phyloP scores from a whole-genome alignment of 2,329 filamentous ascomycete species.

The Neofusicoccum kwambonambiense region DNA sequence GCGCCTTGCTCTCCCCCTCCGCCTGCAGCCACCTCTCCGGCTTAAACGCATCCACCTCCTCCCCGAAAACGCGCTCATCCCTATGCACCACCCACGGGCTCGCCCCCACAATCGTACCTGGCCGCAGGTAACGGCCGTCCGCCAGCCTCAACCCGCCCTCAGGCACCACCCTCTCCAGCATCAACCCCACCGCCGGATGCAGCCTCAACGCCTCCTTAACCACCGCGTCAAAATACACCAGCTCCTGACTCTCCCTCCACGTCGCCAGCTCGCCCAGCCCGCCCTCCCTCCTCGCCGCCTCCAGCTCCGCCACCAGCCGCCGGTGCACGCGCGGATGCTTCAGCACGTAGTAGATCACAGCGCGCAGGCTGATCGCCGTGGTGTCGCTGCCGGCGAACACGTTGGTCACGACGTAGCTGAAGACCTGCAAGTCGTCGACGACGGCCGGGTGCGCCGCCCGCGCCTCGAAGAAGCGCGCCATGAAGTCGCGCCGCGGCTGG shows the following conservation, averaged over 20 bases:
- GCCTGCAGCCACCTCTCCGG: conserved; percentile 9
- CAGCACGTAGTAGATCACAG: conserved; percentile 39
- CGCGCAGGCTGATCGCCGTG: conserved; percentile 36
- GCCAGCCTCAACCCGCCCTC: conserved; percentile 32
- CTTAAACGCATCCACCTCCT: conserved; percentile 5
- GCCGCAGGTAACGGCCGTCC: background rate
- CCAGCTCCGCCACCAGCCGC: conserved; percentile 26
- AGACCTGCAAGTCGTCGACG: conserved; percentile 19
- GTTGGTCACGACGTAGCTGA: conserved; percentile 31
- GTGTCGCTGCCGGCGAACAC: conserved; percentile 39
- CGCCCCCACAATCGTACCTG: conserved; percentile 10
- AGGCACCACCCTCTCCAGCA: conserved; percentile 53
- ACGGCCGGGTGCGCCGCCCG: conserved; percentile 16
- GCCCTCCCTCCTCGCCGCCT: background rate
- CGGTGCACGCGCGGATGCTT: conserved; percentile 24
- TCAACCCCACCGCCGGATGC: conserved; percentile 49
- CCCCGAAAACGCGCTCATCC: background rate
- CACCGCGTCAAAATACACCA: conserved; percentile 51
- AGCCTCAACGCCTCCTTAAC: conserved; percentile 53
- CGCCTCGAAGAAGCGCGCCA: conserved; percentile 12
- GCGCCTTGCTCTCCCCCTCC: background rate
- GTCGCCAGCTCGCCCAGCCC: conserved; percentile 28
- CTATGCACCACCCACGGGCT: conserved; percentile 11
- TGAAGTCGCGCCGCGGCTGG: background rate
- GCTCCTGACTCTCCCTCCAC: background rate